Conservation (phyloP, 108 stramenopile genomes). For the Hondaea fermentalgiana region DNA sequence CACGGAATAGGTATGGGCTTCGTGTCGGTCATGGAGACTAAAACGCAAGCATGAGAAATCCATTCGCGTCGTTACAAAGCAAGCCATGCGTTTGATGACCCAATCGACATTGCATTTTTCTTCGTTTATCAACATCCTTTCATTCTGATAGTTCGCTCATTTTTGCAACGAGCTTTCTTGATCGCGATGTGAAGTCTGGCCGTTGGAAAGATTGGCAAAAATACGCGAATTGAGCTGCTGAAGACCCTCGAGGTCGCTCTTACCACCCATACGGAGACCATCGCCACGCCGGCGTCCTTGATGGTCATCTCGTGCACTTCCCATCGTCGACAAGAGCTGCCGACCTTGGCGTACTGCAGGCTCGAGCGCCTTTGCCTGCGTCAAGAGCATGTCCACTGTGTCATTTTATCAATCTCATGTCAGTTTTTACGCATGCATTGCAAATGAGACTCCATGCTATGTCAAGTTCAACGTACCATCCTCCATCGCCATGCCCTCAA, state of each 20-base stretch:
- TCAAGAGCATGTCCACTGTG: background rate
- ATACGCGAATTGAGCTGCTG: background rate
- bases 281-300: background rate
- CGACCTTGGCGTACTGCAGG: background rate
- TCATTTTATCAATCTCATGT: background rate
- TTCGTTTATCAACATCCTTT: too few species aligned
- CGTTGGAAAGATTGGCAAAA: background rate
- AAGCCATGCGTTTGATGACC: too few species aligned
- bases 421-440: background rate
- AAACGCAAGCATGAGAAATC: too few species aligned
- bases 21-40: too few species aligned
- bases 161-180: background rate
- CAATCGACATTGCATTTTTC: too few species aligned
- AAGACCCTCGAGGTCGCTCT: background rate
- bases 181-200: background rate
- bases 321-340: background rate
- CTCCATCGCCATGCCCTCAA: background rate
- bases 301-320: background rate
- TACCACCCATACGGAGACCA: background rate
- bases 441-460: too few species aligned
- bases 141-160: too few species aligned
- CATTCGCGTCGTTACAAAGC: too few species aligned
- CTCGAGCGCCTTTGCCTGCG: background rate
- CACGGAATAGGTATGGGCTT: too few species aligned
- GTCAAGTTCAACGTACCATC: background rate